phyloP scores from a whole-genome alignment of 2,329 filamentous ascomycete species.

The Clonostachys chloroleuca region DNA sequence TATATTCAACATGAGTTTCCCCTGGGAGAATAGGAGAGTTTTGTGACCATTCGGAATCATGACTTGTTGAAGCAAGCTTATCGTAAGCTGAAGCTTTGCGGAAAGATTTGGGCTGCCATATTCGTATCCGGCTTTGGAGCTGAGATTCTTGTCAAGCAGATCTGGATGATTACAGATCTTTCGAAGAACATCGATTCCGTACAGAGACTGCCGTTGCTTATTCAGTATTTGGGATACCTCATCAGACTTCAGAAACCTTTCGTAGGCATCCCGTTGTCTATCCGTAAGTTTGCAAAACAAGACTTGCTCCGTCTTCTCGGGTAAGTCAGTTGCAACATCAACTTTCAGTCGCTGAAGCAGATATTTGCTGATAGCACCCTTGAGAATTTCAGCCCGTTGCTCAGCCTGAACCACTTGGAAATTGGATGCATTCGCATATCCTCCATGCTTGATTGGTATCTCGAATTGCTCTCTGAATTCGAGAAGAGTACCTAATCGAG shows the following conservation, averaged over 20 bases:
- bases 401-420: conserved; percentile 91
- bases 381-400: conserved; percentile 89
- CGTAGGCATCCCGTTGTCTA: conserved; percentile 74
- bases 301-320: conserved; percentile 94
- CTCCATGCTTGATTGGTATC: conserved; percentile 86
- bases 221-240: conserved; percentile 82
- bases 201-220: conserved; percentile 73
- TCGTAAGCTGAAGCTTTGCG: conserved; percentile 94
- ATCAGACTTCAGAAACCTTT: conserved; percentile 74
- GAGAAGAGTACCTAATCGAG: conserved; percentile 87
- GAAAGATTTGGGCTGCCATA: conserved; percentile 79
- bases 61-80: conserved; percentile 71
- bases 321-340: conserved; percentile 89
- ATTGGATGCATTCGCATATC: conserved; percentile 93
- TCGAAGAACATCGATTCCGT: conserved; percentile 84
- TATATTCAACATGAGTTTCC: conserved; percentile 93
- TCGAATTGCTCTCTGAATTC: conserved; percentile 91
- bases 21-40: conserved; percentile 87
- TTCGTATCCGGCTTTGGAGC: conserved; percentile 58
- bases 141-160: conserved; percentile 60
- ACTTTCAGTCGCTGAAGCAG: conserved; percentile 88
- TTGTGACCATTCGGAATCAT: conserved; percentile 93
- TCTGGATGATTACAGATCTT: conserved; percentile 99
- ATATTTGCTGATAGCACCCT: conserved; percentile 91
- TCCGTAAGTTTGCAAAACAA: conserved; percentile 88